Evolutionary conservation across 441 rosid genomes (phyloP).

Genomic region (Eutrema salsugineum): DNA sequence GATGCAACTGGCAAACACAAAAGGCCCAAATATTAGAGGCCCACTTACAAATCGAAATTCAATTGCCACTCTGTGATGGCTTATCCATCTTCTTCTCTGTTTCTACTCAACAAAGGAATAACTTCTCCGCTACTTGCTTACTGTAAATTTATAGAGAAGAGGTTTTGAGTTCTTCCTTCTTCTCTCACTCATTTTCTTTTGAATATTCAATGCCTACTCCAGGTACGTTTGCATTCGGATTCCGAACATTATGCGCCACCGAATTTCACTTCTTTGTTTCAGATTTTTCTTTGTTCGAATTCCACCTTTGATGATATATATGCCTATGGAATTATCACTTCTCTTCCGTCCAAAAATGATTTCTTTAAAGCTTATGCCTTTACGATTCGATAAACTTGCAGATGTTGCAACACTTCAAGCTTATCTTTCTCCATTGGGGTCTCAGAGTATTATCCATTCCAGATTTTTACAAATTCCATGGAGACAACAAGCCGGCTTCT

Average conservation of each 20-base stretch:
- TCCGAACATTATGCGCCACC: neutral
- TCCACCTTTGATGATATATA: too few relatives aligned
- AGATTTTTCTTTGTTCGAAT: neutral
- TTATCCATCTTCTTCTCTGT: constrained; percentile 15
- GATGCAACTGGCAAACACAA: too few relatives aligned
- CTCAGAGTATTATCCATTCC: neutral
- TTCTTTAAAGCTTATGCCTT: neutral
- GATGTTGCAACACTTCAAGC: constrained; percentile 6
- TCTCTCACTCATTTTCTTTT: neutral
- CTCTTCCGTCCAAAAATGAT: neutral
- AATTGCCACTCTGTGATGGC: neutral
- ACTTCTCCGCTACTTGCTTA: neutral
- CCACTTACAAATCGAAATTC: neutral
- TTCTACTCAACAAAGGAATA: neutral
- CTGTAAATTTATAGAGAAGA: neutral
- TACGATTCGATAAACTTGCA: neutral
- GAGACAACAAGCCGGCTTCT: neutral
- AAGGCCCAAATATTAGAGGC: constrained; percentile 5
- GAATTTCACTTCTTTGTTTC: neutral
- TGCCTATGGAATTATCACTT: too few relatives aligned
- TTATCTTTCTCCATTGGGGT: neutral
- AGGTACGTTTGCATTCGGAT: constrained; percentile 3
- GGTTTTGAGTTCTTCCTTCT: neutral
- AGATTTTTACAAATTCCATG: constrained; percentile 1
- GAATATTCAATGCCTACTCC: constrained; percentile 5